Conservation (phyloP, 1,284 basidiomycete species). For the Wallemia hederae region DNA sequence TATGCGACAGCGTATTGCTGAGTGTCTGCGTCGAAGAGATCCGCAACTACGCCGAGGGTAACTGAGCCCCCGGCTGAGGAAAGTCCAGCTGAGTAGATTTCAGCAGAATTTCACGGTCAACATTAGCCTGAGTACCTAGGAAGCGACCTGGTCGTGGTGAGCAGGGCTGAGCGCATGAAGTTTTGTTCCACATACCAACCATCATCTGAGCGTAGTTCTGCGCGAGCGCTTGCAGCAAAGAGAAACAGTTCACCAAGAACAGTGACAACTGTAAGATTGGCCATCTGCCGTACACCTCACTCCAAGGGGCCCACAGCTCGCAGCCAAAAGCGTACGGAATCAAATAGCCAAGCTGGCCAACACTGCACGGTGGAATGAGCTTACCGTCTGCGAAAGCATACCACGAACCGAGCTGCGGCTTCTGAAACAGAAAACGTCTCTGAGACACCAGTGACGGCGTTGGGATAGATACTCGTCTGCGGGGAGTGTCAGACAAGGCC, state of each 20-base stretch:
- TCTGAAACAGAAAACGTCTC: slow-evolving; percentile 10
- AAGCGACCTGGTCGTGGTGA: too few species aligned
- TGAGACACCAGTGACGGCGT: slow-evolving; percentile 9
- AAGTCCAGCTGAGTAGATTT: slow-evolving; percentile 14
- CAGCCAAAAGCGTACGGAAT: background rate
- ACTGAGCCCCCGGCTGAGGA: slow-evolving; percentile 15
- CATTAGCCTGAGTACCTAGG: too few species aligned
- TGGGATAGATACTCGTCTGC: slow-evolving; percentile 14
- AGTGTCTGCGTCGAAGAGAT: slow-evolving; percentile 14
- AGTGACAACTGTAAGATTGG: slow-evolving; percentile 12
- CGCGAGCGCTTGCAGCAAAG: slow-evolving; percentile 10
- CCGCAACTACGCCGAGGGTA: slow-evolving; percentile 14
- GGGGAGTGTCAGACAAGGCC: too few species aligned
- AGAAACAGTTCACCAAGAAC: slow-evolving; percentile 12
- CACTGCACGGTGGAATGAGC: too few species aligned
- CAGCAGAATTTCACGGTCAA: too few species aligned
- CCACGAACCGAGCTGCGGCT: slow-evolving; percentile 13
- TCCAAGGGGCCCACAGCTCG: slow-evolving; percentile 7
- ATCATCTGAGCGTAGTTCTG: slow-evolving; percentile 14
- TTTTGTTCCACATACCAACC: slow-evolving; percentile 13
- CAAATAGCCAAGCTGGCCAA: too few species aligned
- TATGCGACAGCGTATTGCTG: slow-evolving; percentile 15
- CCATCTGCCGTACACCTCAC: slow-evolving; percentile 15
- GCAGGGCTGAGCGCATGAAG: too few species aligned
- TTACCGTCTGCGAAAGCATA: too few species aligned